phyloP scores from a whole-genome alignment of 495 filamentous ascomycete species.

The Tuber umbilicatum region DNA sequence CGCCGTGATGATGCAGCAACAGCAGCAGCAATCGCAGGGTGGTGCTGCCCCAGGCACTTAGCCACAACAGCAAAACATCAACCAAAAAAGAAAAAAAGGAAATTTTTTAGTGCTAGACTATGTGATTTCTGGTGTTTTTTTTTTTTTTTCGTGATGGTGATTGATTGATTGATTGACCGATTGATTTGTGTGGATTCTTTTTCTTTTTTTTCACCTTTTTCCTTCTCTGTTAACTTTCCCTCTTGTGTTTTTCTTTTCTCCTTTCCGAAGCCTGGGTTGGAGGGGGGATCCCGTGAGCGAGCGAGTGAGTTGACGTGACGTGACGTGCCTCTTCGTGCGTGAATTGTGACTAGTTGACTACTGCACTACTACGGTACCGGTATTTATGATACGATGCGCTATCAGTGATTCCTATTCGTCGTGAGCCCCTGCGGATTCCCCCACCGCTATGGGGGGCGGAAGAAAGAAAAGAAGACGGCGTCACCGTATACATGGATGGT shows the following conservation, averaged over 20 bases:
- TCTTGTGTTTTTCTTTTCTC: slow-evolving; percentile 13
- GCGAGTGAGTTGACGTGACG: slow-evolving; percentile 5
- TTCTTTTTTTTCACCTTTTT: background rate
- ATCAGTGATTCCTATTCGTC: background rate
- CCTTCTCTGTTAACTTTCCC: background rate
- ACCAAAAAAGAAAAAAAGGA: background rate
- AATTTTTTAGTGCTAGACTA: slow-evolving; percentile 9
- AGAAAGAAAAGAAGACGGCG: background rate
- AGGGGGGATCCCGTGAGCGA: background rate
- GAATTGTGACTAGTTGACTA: background rate
- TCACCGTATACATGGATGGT: background rate
- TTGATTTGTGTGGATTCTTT: background rate
- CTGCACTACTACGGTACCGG: background rate
- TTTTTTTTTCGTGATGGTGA: slow-evolving; percentile 14
- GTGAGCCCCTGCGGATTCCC: background rate
- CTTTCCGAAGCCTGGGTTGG: background rate
- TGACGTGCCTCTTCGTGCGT: slow-evolving; percentile 3
- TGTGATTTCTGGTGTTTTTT: slow-evolving; percentile 1
- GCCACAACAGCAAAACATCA: background rate
- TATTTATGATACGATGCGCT: background rate
- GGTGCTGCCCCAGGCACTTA: slow-evolving; percentile 32
- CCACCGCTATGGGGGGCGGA: background rate
- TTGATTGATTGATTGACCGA: slow-evolving; percentile 11
- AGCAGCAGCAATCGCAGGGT: slow-evolving; percentile 30
- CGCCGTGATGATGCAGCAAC: slow-evolving; percentile 40